Base-by-base conservation (phyloP, 2,329 filamentous ascomycete genomes). In the Colletotrichum lentis region DNA sequence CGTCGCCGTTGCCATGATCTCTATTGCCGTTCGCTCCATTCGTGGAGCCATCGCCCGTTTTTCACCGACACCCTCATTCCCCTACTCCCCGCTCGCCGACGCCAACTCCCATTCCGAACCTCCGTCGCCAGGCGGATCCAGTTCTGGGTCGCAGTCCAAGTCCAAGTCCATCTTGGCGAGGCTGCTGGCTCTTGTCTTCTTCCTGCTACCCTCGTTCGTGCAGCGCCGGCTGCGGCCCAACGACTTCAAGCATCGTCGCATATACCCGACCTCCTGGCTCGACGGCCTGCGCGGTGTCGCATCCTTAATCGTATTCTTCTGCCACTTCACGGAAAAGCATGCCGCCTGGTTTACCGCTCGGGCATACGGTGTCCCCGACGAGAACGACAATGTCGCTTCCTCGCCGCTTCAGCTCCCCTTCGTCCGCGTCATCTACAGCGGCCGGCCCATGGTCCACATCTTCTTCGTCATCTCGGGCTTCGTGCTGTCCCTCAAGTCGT, bases 391-490 rank as follows among this genome's bases (percentile, higher is more conserved):
- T 46, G 72, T 56, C 70, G 71, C 71, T 54, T 76, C 76, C 3
- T 78, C 77, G 6, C 73, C 73, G 16, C 70, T 84, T 22, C 83
- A 84, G 72, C 73, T 84, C 16, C 83, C 83, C 1, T 80, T 81
- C 58, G 14, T 83, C 8, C 79, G 82, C 61, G 74, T 83, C 35
- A 62, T 83, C 22, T 82, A 77, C 70, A 80, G 80, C 18, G 82
- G 82, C 20, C 77, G 80, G 20, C 80, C 82, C 10, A 82, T 83
- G 80, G 83, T 85, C 3, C 80, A 83, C 71, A 79, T 85, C 54
- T 85, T 85, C 74, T 85, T 85, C 73, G 79, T 85, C 70, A 82
- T 85, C 43, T 84, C 82, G 1, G 83, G 83, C 44, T 84, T 82
- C 69, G 82, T 80, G 3, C 77, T 85, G 24, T 79, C 81, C 8